A percentile compares a stretch with the other conserved stretches of the same genome.
These are phyloP conservation scores for Candida germanica DNA, from an alignment of 805 yeast genomes.

Conservation along the genomic window DNA sequence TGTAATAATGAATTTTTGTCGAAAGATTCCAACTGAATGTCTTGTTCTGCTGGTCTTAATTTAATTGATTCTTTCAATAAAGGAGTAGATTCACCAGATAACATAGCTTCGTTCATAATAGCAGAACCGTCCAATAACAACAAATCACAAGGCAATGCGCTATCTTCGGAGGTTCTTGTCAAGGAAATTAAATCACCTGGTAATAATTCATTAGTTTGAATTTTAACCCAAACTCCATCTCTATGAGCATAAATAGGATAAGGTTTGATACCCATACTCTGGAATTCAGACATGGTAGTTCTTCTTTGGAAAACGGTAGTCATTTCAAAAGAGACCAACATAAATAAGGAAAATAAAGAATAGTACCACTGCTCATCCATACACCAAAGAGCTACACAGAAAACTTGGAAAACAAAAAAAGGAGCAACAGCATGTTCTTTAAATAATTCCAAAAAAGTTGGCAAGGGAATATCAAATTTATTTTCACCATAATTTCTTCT, in stretches of 20 bases:
- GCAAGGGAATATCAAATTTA: slow-evolving; percentile 91
- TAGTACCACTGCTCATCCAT: slow-evolving; percentile 97
- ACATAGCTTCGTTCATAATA: slow-evolving; percentile 97
- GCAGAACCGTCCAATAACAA: slow-evolving; percentile 84
- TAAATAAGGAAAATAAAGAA: slow-evolving; percentile 84
- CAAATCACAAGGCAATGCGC: slow-evolving; percentile 93
- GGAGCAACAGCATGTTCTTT: slow-evolving; percentile 99
- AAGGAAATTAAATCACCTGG: slow-evolving; percentile 92
- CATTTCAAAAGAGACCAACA: slow-evolving; percentile 89
- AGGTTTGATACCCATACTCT: slow-evolving; percentile 96
- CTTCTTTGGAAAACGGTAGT: slow-evolving; percentile 95
- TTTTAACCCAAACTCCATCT: slow-evolving; percentile 62
- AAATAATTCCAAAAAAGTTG: slow-evolving; percentile 85
- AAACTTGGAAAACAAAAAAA: slow-evolving; percentile 92
- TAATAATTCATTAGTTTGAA: slow-evolving; percentile 70
- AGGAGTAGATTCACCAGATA: slow-evolving; percentile 98
- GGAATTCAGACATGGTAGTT: slow-evolving; percentile 90
- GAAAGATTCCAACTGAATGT: slow-evolving; percentile 69
- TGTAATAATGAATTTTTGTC: slow-evolving; percentile 87
- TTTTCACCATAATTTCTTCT: slow-evolving; percentile 75
- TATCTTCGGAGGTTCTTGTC: slow-evolving; percentile 84
- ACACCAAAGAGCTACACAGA: slow-evolving; percentile 93
- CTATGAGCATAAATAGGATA: slow-evolving; percentile 74
- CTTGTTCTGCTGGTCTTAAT: slow-evolving; percentile 71
- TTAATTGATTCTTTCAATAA: slow-evolving; percentile 86